Base-by-base conservation (phyloP, 108 stramenopile genomes). In the Discostella stelligeroides region DNA sequence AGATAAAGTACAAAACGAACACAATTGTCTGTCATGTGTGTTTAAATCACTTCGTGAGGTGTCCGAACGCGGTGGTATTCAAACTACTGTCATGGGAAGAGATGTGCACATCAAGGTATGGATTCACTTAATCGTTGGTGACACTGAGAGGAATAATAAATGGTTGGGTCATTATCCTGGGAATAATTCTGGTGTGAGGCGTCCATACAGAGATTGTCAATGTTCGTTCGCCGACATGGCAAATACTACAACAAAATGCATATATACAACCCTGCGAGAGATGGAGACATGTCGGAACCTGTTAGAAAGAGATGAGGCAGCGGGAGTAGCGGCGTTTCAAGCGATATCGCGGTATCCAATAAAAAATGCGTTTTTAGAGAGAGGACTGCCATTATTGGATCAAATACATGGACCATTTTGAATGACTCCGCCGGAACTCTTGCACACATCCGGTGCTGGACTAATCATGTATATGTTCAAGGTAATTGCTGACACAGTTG, bases 391-490 rank as follows among this genome's bases (percentile, higher is more conserved):
- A 1, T 12, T 50, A 0, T 50, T 12, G 0, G 49, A 50, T 12
- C 4, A 24, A 0, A 50, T 24, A 11, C 49, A 50, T 14, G 49
- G 49, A 0, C 21, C 49, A 4, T 50, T 50, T 24, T 0, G 4
- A 24, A 50, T 50, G 49, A 50, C 12, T 8, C 49, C 49, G 1
- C 49, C 49, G 0, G 21, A 50, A 24, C 21, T 50, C 10, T 4
- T 50, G 4, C 49, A 50, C 12, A 50, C 49, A 4, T 50, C 21
- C 1, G 49, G 21, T 5, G 12, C 10, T 24, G 49, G 49, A 3
- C 12, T 50, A 50, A 50, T 50, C 2, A 50, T 50, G 49, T 50
- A 50, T 14, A 50, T 50, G 49, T 50, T 50, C 18, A 20, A 23
- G n/a, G 23, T 50, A 7, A 2, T 24, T 50, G 0, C 21, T 7